phyloP scores from a whole-genome alignment of 164 flowering plant species.

The Stephania yunnanensis region DNA sequence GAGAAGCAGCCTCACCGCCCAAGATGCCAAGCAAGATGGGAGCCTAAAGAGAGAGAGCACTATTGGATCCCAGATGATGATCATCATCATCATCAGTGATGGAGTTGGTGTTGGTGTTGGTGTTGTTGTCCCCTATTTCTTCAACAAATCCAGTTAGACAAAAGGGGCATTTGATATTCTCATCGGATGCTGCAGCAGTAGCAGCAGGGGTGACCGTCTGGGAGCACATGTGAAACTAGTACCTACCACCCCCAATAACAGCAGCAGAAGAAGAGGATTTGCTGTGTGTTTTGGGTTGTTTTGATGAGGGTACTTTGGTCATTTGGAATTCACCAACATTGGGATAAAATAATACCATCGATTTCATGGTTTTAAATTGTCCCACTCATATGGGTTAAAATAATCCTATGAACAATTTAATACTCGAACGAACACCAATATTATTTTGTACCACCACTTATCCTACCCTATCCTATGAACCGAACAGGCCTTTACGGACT shows the following conservation, averaged over 20 bases:
- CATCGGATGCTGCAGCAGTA: constrained; percentile 16
- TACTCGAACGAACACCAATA: background rate
- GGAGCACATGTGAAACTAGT: constrained; percentile 76
- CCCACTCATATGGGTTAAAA: no score
- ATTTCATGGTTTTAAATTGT: no score
- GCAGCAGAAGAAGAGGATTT: background rate
- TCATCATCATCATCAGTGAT: constrained; percentile 20
- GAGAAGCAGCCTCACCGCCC: constrained; percentile 26
- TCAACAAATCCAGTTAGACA: constrained; percentile 71
- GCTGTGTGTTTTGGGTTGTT: no score
- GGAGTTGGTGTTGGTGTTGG: no score
- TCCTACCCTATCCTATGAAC: background rate
- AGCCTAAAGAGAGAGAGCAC: constrained; percentile 74
- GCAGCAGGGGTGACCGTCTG: constrained; percentile 51
- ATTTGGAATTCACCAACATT: no score
- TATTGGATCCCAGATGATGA: constrained; percentile 34
- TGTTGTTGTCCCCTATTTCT: constrained; percentile 40
- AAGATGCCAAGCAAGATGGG: constrained; percentile 81
- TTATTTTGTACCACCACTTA: background rate
- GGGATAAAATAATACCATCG: no score
- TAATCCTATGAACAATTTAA: no score
- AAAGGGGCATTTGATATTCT: constrained; percentile 66
- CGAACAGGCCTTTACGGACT: background rate
- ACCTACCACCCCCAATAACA: constrained; percentile 51
- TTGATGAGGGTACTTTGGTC: no score